phyloP scores from a whole-genome alignment of 352 stramenopile species.

The Phytophthora quininea region DNA sequence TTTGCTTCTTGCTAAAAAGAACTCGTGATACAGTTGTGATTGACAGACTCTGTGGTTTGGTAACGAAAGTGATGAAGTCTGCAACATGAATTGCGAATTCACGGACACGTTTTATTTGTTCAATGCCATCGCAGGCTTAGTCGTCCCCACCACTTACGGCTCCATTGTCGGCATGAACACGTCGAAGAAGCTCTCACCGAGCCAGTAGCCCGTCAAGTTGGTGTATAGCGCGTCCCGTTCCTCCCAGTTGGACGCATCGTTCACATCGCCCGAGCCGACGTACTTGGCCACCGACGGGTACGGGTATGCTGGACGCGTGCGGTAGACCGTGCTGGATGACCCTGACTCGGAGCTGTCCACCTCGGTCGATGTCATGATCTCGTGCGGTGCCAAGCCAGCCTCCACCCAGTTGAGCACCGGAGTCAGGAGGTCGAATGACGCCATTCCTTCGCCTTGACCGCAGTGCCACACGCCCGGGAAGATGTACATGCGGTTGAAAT shows the following conservation, averaged over 20 bases:
- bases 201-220: constrained; percentile 35
- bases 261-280: constrained; percentile 25
- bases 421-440: constrained; percentile 41
- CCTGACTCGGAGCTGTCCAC: constrained; percentile 8
- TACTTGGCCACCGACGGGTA: constrained; percentile 40
- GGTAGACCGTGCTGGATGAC: constrained; percentile 21
- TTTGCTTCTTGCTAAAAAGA: not conserved
- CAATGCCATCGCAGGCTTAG: too few species aligned
- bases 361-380: constrained; percentile 34
- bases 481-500: constrained; percentile 47
- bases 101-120: too few species aligned
- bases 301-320: constrained; percentile 32
- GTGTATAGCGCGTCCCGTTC: constrained; percentile 35
- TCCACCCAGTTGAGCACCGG: constrained; percentile 50
- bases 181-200: constrained; percentile 32
- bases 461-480: constrained; percentile 50
- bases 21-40: not conserved
- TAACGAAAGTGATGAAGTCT: too few species aligned
- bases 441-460: constrained; percentile 39
- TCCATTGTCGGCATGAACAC: constrained; percentile 29
- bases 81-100: too few species aligned
- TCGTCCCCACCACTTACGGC: not conserved
- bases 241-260: constrained; percentile 28
- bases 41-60: not conserved
- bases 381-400: constrained; percentile 26